Evolutionary conservation across 768 basidiomycete genomes (phyloP).

Genomic region (Calocybe gangraenosa): DNA sequence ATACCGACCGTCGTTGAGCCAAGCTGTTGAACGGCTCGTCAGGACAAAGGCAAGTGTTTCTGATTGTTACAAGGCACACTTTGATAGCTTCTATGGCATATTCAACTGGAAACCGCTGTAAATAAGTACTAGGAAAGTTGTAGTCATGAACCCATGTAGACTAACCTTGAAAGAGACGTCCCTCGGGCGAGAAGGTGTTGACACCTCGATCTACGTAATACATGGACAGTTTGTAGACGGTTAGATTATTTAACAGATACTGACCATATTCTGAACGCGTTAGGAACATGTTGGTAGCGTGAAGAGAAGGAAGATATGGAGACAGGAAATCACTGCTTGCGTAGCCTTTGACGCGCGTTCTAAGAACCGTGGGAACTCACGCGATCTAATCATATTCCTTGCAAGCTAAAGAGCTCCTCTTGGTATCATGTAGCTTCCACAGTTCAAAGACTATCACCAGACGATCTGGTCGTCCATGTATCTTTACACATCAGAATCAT

Average conservation of each 20-base stretch:
- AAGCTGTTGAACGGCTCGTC: slow-evolving; percentile 55
- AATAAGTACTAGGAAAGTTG: slow-evolving; percentile 2
- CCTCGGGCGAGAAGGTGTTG: slow-evolving; percentile 98
- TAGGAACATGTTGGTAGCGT: slow-evolving; percentile 75
- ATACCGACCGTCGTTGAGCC: slow-evolving; percentile 98
- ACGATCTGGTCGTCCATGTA: too few relatives aligned
- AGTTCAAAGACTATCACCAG: too few relatives aligned
- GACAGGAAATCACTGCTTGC: slow-evolving; percentile 25
- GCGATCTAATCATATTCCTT: slow-evolving; percentile 31
- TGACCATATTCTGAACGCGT: slow-evolving; percentile 94
- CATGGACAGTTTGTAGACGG: neutral
- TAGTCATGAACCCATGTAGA: neutral
- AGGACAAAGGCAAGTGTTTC: neutral
- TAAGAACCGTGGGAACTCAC: slow-evolving; percentile 33
- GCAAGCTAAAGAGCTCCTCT: too few relatives aligned
- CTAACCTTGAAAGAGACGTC: slow-evolving; percentile 95
- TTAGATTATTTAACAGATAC: slow-evolving; percentile 13
- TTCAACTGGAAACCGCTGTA: slow-evolving; percentile 54
- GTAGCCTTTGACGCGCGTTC: slow-evolving; percentile 44
- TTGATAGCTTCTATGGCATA: slow-evolving; percentile 99
- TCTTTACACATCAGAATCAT: too few relatives aligned
- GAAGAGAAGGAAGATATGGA: slow-evolving; percentile 16
- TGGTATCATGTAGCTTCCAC: too few relatives aligned
- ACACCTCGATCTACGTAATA: slow-evolving; percentile 79
- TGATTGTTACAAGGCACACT: slow-evolving; percentile 35